A percentile compares a stretch with the other conserved stretches of the same genome.
Evolutionary conservation across 257 asterid genomes (phyloP).

Genomic region (Sherardia arvensis): DNA sequence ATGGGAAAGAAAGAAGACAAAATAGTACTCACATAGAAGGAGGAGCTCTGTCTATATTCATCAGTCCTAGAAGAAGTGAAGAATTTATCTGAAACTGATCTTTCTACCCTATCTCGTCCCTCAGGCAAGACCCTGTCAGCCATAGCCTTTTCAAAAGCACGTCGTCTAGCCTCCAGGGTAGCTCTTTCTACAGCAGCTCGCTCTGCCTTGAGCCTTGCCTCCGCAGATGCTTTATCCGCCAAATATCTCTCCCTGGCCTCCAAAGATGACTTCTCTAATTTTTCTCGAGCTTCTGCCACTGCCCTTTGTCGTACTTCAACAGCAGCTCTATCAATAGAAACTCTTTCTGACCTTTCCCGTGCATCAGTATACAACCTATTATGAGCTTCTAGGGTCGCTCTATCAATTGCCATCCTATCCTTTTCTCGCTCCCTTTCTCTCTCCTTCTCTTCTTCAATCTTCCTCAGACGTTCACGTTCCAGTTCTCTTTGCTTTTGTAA

Average conservation of each 20-base stretch:
- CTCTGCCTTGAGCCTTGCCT: slow-evolving; percentile 65
- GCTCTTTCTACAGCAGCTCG: slow-evolving; percentile 87
- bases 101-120: slow-evolving; percentile 33
- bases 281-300: slow-evolving; percentile 48
- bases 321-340: slow-evolving; percentile 53
- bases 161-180: slow-evolving; percentile 72
- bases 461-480: slow-evolving; percentile 47
- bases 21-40: slow-evolving; percentile 58
- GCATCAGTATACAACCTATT: slow-evolving; percentile 57
- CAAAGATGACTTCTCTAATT: slow-evolving; percentile 48
- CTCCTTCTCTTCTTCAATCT: slow-evolving; percentile 76
- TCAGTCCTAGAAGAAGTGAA: slow-evolving; percentile 37
- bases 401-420: slow-evolving; percentile 84
- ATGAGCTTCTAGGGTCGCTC: slow-evolving; percentile 49
- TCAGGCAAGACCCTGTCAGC: slow-evolving; percentile 37
- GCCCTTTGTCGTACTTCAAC: slow-evolving; percentile 58
- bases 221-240: slow-evolving; percentile 47
- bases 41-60: slow-evolving; percentile 45
- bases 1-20: slow-evolving; percentile 1
- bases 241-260: slow-evolving; percentile 52
- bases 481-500: slow-evolving; percentile 37
- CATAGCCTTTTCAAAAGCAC: slow-evolving; percentile 66
- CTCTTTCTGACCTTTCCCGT: slow-evolving; percentile 60
- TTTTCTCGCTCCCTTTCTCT: slow-evolving; percentile 94
- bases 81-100: slow-evolving; percentile 43